Evolutionary conservation across 1,139 yeast genomes (phyloP).

Genomic region (Debaryomyces sp.): DNA sequence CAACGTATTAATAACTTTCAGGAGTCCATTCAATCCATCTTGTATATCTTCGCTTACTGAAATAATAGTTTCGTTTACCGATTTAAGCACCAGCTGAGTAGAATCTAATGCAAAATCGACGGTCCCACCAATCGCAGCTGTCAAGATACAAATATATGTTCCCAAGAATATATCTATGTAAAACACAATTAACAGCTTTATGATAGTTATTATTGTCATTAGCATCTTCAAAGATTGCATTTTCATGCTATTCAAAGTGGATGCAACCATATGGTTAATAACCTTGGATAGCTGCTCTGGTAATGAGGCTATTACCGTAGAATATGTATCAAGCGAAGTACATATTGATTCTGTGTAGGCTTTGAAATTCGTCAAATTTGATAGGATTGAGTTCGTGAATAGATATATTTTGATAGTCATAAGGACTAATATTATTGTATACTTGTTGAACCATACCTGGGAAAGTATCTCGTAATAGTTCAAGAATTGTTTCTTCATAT

Average conservation of each 20-base stretch:
- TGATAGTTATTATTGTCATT: conserved; percentile 51
- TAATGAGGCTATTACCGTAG: conserved; percentile 43
- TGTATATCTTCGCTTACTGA: conserved; percentile 61
- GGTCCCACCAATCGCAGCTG: conserved; percentile 72
- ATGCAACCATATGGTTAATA: conserved; percentile 54
- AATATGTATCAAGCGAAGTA: conserved; percentile 45
- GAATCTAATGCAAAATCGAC: conserved; percentile 75
- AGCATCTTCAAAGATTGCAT: conserved; percentile 38
- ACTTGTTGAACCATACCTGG: conserved; percentile 62
- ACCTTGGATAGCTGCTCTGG: conserved; percentile 60
- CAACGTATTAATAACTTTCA: conserved; percentile 52
- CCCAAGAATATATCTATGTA: conserved; percentile 75
- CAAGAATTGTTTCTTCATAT: conserved; percentile 22
- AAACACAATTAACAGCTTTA: conserved; percentile 64
- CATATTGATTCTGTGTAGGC: conserved; percentile 44
- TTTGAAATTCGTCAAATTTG: conserved; percentile 38
- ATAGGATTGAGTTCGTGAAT: conserved; percentile 45
- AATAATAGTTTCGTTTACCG: conserved; percentile 62
- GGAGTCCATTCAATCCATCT: conserved; percentile 58
- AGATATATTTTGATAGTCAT: conserved; percentile 52
- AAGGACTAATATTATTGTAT: conserved; percentile 48
- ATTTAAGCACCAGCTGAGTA: conserved; percentile 59
- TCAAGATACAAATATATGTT: conserved; percentile 79
- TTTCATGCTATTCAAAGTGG: conserved; percentile 49
- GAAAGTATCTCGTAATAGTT: conserved; percentile 48